Percentiles rank a stretch among this genome's conserved stretches.
These are phyloP conservation scores for Viola pubescens DNA, from an alignment of 441 rosid species.

Conservation along the genomic window DNA sequence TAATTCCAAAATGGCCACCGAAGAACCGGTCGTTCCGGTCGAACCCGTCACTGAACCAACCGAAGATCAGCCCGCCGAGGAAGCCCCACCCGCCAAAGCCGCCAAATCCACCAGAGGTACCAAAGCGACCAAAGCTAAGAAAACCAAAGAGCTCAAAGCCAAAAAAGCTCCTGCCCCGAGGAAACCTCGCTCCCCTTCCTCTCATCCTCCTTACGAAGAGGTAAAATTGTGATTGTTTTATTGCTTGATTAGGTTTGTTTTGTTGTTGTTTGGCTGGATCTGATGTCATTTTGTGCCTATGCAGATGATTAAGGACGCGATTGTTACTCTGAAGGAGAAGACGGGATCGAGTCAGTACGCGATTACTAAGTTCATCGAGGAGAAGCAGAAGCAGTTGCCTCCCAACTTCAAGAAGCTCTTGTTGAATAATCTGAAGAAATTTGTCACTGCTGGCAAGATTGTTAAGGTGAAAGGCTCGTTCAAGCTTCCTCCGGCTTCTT, in stretches of 20 bases:
- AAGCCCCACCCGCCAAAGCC: constrained; percentile 17
- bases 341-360: constrained; percentile 90
- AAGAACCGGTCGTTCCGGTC: constrained; percentile 24
- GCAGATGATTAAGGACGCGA: constrained; percentile 80
- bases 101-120: constrained; percentile 6
- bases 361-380: constrained; percentile 71
- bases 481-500: constrained; percentile 40
- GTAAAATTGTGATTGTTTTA: constrained; percentile 18
- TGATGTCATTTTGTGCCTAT: constrained; percentile 5
- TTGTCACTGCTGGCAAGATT: constrained; percentile 58
- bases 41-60: constrained; percentile 18
- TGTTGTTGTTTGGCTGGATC: background rate
- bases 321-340: constrained; percentile 67
- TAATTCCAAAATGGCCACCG: constrained; percentile 29
- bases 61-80: constrained; percentile 16
- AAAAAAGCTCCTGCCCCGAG: constrained; percentile 42
- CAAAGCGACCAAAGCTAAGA: constrained; percentile 37
- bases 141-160: constrained; percentile 47
- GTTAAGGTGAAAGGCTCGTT: constrained; percentile 71
- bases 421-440: constrained; percentile 56
- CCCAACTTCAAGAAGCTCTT: constrained; percentile 57
- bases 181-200: constrained; percentile 34
- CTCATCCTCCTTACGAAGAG: constrained; percentile 82
- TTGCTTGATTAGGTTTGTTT: background rate
- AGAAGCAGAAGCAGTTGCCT: constrained; percentile 67